Percentiles rank a stretch among this genome's conserved stretches.
Evolutionary conservation across 805 yeast genomes (phyloP).

Genomic region (Starmerella tilneyi): DNA sequence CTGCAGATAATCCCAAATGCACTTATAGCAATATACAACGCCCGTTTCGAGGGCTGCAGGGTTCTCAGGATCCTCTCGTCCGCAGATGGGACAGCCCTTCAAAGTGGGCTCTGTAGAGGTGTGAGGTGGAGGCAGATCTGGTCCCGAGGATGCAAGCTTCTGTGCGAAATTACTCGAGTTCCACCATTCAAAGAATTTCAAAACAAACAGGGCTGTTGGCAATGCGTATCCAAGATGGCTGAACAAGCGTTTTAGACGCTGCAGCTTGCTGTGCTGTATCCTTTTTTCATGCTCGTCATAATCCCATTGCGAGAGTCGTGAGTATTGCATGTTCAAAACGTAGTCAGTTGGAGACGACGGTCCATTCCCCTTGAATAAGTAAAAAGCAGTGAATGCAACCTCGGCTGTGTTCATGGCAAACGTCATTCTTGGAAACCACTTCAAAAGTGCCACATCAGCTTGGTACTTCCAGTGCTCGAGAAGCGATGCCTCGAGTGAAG

Average conservation of each 20-base stretch:
- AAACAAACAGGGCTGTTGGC: slow-evolving; percentile 69
- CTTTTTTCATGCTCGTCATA: slow-evolving; percentile 11
- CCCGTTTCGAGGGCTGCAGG: slow-evolving; percentile 91
- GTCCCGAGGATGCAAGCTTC: slow-evolving; percentile 17
- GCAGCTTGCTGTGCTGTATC: not conserved
- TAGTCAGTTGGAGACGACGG: slow-evolving; percentile 55
- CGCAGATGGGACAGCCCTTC: slow-evolving; percentile 58
- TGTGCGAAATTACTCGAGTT: slow-evolving; percentile 59
- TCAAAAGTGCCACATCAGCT: slow-evolving; percentile 37
- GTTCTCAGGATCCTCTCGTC: slow-evolving; percentile 45
- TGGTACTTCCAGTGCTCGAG: slow-evolving; percentile 27
- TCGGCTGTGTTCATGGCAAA: slow-evolving; percentile 40
- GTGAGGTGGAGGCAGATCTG: slow-evolving; percentile 18
- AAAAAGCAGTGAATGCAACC: slow-evolving; percentile 50
- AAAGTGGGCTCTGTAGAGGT: slow-evolving; percentile 25
- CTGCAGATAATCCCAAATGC: slow-evolving; percentile 58
- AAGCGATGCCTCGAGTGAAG: slow-evolving; percentile 21
- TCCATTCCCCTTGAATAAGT: slow-evolving; percentile 54
- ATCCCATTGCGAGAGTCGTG: slow-evolving; percentile 42
- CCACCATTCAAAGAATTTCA: slow-evolving; percentile 93
- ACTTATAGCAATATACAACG: slow-evolving; percentile 76
- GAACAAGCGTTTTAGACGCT: slow-evolving; percentile 5
- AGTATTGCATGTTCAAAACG: slow-evolving; percentile 51
- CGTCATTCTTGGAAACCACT: slow-evolving; percentile 51
- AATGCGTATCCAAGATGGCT: slow-evolving; percentile 37